Conservation (phyloP, 768 basidiomycete genomes). For the Trametes cingulata region DNA sequence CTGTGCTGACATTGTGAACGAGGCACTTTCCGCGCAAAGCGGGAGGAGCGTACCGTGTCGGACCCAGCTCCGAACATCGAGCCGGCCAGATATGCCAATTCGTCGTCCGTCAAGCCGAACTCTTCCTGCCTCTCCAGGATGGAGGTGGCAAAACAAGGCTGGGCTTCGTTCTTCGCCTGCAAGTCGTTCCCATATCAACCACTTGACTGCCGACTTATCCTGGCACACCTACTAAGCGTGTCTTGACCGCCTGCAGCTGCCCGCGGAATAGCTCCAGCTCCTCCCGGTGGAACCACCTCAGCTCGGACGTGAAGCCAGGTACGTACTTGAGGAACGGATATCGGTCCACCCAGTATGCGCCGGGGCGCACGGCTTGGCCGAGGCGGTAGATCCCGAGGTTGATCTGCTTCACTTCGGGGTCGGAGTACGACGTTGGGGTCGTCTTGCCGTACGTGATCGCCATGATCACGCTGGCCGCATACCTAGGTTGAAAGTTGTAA, state of each 20-base stretch:
- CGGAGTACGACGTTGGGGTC: slow-evolving; percentile 39
- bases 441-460: slow-evolving; percentile 42
- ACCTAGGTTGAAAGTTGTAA: slow-evolving; percentile 24
- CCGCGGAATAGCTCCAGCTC: slow-evolving; percentile 37
- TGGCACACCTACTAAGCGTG: slow-evolving; percentile 4
- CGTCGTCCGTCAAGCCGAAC: slow-evolving; percentile 35
- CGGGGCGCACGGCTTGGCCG: slow-evolving; percentile 38
- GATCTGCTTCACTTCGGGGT: slow-evolving; percentile 37
- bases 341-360: slow-evolving; percentile 37
- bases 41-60: slow-evolving; percentile 37
- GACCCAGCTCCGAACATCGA: slow-evolving; percentile 46
- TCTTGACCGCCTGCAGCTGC: slow-evolving; percentile 29
- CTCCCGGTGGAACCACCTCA: slow-evolving; percentile 53
- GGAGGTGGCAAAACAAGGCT: slow-evolving; percentile 37
- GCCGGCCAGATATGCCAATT: slow-evolving; percentile 42
- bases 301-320: slow-evolving; percentile 61
- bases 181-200: background rate
- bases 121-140: slow-evolving; percentile 39
- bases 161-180: slow-evolving; percentile 30
- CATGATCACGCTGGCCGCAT: slow-evolving; percentile 42
- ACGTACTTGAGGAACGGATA: slow-evolving; percentile 42
- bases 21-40: background rate
- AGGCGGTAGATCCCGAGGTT: slow-evolving; percentile 39
- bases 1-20: slow-evolving; percentile 17
- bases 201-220: background rate